Evolutionary conservation across 208 protist species (phyloP), one percentile per base, ranked within the genome.

Genomic region (Crithidia expoeki): DNA sequence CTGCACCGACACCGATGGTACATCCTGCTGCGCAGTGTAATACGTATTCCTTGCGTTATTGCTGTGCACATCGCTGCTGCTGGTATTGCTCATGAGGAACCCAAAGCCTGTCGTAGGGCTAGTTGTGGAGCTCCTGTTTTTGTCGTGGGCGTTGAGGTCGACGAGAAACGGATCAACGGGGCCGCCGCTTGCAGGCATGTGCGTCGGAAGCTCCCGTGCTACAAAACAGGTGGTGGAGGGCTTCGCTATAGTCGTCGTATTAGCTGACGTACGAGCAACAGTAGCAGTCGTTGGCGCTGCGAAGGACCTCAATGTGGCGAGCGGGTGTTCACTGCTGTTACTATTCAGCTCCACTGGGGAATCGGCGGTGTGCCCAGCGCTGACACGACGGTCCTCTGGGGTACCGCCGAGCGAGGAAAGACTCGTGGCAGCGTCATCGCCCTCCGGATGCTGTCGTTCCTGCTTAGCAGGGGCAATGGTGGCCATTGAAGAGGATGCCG

Each of bases 1-100:
- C 42, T 86, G 80, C 10, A 91, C 73, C 4, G 88, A 84, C 27
- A 85, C 52, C 7, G 68, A 21, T 1, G 57, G 32, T 30, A 33
- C 72, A 21, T 63, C 51, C 11, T n/a, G 19, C 1, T 21, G 30
- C 2, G 40, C 50, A 3, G 12, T 57, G 44, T 17, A 6, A 1
- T 17, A 52, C 23, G 33, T 1, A 38, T n/a, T n/a, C n/a, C n/a
- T n/a, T n/a, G n/a, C n/a, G n/a, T n/a, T n/a, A n/a, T 14, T 33
- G 36, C 3, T 27, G 19, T 5, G 16, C 21, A 33, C 14, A 19
- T 19, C 25, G 53, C 53, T 58, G 32, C 11, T 14, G 17, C 28
- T 23, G 28, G 32, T 23, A 19, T 16, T 11, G 23, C 58, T 42
- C 2, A 28, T 25, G 38, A 50, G 58, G 25, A 27, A 33, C 27